These are phyloP conservation scores for Aspergillus heteromorphus DNA, from an alignment of 495 filamentous ascomycete species.

Conservation along the genomic window DNA sequence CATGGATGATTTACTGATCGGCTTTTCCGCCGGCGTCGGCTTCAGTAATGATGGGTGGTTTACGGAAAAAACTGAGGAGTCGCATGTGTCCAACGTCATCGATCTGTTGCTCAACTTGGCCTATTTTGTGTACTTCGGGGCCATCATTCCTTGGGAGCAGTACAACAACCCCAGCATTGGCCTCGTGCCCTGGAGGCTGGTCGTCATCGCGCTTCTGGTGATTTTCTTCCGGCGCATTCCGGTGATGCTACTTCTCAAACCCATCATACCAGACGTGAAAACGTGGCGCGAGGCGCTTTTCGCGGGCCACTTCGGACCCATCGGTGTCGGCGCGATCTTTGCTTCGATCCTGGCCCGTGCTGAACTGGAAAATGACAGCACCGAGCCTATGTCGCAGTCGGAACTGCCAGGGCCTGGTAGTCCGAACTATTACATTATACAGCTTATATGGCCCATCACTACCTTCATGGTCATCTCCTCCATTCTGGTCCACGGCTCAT, in stretches of 20 bases:
- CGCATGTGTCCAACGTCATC: conserved; percentile 98
- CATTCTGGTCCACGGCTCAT: conserved; percentile 94
- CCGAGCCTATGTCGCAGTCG: conserved; percentile 64
- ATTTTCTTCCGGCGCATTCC: conserved; percentile 96
- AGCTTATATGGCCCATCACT: conserved; percentile 92
- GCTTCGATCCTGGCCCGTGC: conserved; percentile 87
- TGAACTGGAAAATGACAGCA: conserved; percentile 69
- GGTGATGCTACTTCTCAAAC: conserved; percentile 88
- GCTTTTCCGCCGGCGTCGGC: conserved; percentile 90
- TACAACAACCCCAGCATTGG: conserved; percentile 71
- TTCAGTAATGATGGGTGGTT: conserved; percentile 99
- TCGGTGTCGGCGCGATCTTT: conserved; percentile 96
- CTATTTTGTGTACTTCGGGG: conserved; percentile 96
- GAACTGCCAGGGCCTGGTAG: conserved; percentile 48
- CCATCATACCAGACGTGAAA: conserved; percentile 92
- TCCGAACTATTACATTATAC: conserved; percentile 62
- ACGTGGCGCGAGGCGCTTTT: conserved; percentile 98
- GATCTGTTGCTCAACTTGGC: conserved; percentile 94
- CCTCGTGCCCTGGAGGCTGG: conserved; percentile 77
- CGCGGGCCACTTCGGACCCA: conserved; percentile 96
- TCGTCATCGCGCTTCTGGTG: conserved; percentile 85
- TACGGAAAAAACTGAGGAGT: conserved; percentile 94
- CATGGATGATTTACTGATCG: conserved; percentile 93
- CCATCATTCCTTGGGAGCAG: conserved; percentile 91
- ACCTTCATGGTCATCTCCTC: conserved; percentile 91